Percentiles rank a stretch among this genome's conserved stretches.
Evolutionary conservation across 192 early-diverging fungal species (phyloP).

Genomic region (Coemansia sp.): DNA sequence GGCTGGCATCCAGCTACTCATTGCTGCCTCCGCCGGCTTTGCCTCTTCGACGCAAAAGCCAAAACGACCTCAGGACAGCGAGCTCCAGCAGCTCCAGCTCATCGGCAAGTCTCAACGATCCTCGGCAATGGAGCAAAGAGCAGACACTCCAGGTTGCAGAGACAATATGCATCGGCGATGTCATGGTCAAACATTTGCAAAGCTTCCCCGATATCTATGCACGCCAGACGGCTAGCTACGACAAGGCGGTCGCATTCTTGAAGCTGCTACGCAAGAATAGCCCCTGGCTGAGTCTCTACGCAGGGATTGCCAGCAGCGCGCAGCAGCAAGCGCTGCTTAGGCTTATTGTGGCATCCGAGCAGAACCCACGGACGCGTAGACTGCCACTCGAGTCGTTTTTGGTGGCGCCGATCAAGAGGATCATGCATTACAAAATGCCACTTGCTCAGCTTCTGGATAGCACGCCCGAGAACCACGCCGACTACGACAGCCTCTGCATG

Average conservation of each 20-base stretch:
- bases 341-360: conserved; percentile 44
- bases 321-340: conserved; percentile 42
- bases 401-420: conserved; percentile 45
- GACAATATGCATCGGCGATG: conserved; percentile 48
- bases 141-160: conserved; percentile 40
- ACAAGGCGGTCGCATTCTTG: conserved; percentile 46
- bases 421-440: conserved; percentile 46
- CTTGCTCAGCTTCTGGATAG: conserved; percentile 45
- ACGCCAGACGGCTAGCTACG: conserved; percentile 48
- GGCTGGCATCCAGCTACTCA: conserved; percentile 17
- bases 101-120: conserved; percentile 29
- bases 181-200: conserved; percentile 47
- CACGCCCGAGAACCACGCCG: conserved; percentile 41
- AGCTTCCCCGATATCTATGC: conserved; percentile 51
- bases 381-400: conserved; percentile 48
- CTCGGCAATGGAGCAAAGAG: conserved; percentile 38
- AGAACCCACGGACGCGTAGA: conserved; percentile 34
- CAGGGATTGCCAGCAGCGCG: conserved; percentile 29
- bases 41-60: conserved; percentile 30
- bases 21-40: conserved; percentile 28
- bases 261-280: conserved; percentile 49
- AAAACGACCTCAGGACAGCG: conserved; percentile 23
- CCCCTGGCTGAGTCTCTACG: conserved; percentile 41
- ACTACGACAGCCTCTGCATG: conserved; percentile 41
- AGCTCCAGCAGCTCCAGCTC: conserved; percentile 20